Evolutionary conservation across 2,329 filamentous ascomycete species (phyloP).

Genomic region (Claviceps pazoutovae): DNA sequence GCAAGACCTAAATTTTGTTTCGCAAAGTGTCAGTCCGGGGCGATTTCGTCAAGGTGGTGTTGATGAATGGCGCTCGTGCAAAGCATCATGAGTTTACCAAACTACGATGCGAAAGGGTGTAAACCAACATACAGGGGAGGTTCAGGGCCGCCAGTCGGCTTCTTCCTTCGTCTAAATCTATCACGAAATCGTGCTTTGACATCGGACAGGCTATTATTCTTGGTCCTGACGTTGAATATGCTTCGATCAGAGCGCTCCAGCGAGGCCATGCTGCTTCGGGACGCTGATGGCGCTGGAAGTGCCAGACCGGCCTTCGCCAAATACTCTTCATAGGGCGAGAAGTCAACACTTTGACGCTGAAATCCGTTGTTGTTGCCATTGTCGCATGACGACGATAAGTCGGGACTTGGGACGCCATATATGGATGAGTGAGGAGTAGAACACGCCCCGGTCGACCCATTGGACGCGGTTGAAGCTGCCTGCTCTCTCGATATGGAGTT

Average conservation of each 20-base stretch:
- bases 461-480: conserved; percentile 30
- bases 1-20: conserved; percentile 31
- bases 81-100: too few relatives aligned
- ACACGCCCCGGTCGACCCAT: conserved; percentile 25
- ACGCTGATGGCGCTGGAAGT: conserved; percentile 29
- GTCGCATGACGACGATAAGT: conserved; percentile 3
- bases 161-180: conserved; percentile 29
- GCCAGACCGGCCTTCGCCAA: conserved; percentile 30
- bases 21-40: neutral
- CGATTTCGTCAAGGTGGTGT: neutral
- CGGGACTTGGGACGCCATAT: conserved; percentile 14
- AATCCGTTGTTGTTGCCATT: conserved; percentile 4
- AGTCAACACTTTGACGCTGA: conserved; percentile 28
- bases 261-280: conserved; percentile 17
- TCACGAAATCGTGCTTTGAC: conserved; percentile 31
- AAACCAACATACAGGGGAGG: conserved; percentile 18
- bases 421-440: conserved; percentile 30
- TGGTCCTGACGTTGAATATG: conserved; percentile 30
- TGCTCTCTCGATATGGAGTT: conserved; percentile 27
- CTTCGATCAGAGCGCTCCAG: conserved; percentile 22
- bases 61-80: neutral
- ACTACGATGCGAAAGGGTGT: neutral
- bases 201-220: conserved; percentile 29
- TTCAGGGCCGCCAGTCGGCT: conserved; percentile 18
- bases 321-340: conserved; percentile 39